A percentile compares a stretch with the other conserved stretches of the same genome.
phyloP scores from a whole-genome alignment of 2,329 filamentous ascomycete genomes.

The Fusarium siculi region DNA sequence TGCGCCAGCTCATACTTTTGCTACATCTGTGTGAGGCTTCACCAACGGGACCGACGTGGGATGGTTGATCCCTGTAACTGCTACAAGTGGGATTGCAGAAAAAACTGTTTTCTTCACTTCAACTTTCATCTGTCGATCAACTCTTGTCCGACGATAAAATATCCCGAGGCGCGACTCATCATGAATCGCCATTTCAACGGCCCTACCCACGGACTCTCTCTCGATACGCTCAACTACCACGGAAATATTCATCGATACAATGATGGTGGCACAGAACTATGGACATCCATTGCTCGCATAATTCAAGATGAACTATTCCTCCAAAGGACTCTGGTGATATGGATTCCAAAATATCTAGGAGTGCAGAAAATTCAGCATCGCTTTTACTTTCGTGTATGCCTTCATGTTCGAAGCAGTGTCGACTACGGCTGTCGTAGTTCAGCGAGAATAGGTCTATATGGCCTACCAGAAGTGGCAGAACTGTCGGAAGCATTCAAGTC shows the following conservation, averaged over 20 bases:
- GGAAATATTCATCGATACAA: accelerated
- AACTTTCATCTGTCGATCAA: accelerated
- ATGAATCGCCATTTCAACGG: conserved; percentile 23
- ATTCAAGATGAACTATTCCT: neutral
- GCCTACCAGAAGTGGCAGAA: neutral
- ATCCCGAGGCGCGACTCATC: conserved; percentile 1
- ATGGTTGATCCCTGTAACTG: accelerated
- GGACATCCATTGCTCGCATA: neutral
- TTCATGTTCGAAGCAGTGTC: neutral
- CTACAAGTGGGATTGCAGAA: accelerated
- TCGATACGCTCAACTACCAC: neutral
- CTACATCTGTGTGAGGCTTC: neutral
- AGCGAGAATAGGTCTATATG: too few species aligned
- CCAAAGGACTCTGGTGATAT: neutral
- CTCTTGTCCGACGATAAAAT: neutral
- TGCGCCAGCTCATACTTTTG: neutral
- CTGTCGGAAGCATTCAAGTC: neutral
- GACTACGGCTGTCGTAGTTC: too few species aligned
- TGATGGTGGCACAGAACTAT: neutral
- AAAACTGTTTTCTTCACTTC: neutral
- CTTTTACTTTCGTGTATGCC: neutral
- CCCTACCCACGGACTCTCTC: neutral
- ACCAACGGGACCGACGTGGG: neutral
- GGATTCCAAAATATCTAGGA: neutral
- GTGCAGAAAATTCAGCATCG: neutral